phyloP scores from a whole-genome alignment of 768 basidiomycete genomes.

The Boletus pseudo-olivaceus region DNA sequence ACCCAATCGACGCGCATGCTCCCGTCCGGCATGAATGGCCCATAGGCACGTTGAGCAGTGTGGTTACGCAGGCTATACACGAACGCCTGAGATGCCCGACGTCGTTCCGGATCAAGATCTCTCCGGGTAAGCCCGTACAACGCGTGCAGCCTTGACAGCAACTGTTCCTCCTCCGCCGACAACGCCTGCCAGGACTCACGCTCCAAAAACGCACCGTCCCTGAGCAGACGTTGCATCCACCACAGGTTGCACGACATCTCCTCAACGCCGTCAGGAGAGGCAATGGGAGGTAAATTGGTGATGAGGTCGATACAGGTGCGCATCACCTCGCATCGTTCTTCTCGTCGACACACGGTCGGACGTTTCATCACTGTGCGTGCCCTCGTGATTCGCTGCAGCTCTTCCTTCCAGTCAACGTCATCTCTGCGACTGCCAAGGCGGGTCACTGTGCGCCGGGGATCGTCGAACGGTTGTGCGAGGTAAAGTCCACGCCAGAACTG shows the following conservation, averaged over 20 bases:
- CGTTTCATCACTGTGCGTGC: slow-evolving; percentile 46
- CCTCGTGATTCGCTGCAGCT: slow-evolving; percentile 54
- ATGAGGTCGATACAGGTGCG: slow-evolving; percentile 51
- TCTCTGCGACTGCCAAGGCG: slow-evolving; percentile 26
- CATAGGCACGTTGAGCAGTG: slow-evolving; percentile 45
- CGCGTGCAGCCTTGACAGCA: slow-evolving; percentile 52
- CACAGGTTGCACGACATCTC: slow-evolving; percentile 48
- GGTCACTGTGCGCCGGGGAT: slow-evolving; percentile 51
- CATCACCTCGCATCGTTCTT: slow-evolving; percentile 43
- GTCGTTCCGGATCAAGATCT: slow-evolving; percentile 36
- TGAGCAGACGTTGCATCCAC: slow-evolving; percentile 47
- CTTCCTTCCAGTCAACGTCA: slow-evolving; percentile 48
- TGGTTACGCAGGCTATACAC: slow-evolving; percentile 67
- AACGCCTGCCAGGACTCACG: slow-evolving; percentile 18
- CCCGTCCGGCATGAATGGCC: slow-evolving; percentile 50
- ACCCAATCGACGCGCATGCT: slow-evolving; percentile 53
- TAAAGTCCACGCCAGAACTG: slow-evolving; percentile 64
- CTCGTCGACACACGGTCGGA: slow-evolving; percentile 34
- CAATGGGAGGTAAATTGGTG: slow-evolving; percentile 38
- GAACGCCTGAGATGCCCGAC: slow-evolving; percentile 45
- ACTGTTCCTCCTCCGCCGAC: slow-evolving; percentile 38
- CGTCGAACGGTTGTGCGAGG: slow-evolving; percentile 60
- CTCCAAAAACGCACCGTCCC: slow-evolving; percentile 46
- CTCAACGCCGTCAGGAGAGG: slow-evolving; percentile 19
- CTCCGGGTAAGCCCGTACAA: slow-evolving; percentile 50